phyloP scores from a whole-genome alignment of 305 asterid species.

The Fraxinus paxiana region DNA sequence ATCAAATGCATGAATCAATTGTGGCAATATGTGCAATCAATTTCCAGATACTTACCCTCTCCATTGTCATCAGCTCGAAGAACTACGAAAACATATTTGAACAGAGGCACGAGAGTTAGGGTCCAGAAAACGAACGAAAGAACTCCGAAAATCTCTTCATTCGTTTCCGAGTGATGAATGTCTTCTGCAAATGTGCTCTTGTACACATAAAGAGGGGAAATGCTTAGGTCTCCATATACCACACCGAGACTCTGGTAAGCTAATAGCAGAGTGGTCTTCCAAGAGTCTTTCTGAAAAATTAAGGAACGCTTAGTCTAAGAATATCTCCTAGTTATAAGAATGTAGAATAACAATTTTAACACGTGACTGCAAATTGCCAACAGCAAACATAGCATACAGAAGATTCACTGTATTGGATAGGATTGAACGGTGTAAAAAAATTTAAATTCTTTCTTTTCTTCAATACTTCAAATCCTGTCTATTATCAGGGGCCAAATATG shows the following conservation, averaged over 20 bases:
- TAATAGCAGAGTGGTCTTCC: constrained; percentile 72
- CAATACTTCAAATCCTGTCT: neutral
- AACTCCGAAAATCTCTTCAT: constrained; percentile 89
- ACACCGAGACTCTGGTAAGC: constrained; percentile 97
- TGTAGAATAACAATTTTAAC: neutral
- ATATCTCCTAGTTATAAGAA: constrained; percentile 8
- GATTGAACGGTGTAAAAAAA: neutral
- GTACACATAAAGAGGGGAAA: constrained; percentile 90
- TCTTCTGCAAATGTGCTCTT: constrained; percentile 95
- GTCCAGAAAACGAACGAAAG: constrained; percentile 95
- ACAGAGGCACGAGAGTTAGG: constrained; percentile 75
- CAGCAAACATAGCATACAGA: neutral
- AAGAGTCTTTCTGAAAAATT: constrained; percentile 55
- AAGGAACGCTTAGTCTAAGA: constrained; percentile 8
- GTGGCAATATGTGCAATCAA: neutral
- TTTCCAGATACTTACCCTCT: constrained; percentile 51
- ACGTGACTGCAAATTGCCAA: neutral
- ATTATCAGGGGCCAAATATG: neutral
- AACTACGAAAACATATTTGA: constrained; percentile 83
- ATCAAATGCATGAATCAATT: constrained; percentile 8
- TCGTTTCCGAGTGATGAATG: constrained; percentile 86
- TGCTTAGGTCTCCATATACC: constrained; percentile 93
- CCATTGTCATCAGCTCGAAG: constrained; percentile 95
- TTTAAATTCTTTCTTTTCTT: neutral
- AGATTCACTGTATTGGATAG: neutral